phyloP scores from a whole-genome alignment of 2,329 filamentous ascomycete species.

The Decorospora gaudefroyi region DNA sequence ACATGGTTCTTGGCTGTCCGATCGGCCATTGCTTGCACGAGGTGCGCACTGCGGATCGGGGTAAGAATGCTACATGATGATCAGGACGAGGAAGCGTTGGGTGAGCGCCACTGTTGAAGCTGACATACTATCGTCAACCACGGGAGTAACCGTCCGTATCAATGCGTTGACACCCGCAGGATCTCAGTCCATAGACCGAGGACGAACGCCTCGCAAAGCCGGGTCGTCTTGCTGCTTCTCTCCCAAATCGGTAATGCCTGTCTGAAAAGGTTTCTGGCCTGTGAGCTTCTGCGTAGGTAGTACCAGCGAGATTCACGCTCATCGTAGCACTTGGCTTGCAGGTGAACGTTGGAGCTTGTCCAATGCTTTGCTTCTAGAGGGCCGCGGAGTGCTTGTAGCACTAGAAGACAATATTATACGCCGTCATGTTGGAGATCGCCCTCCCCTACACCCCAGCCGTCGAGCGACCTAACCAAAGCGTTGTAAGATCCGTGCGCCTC shows the following conservation, averaged over 20 bases:
- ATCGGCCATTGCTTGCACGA: background rate
- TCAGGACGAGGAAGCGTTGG: background rate
- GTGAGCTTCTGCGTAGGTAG: constrained; percentile 17
- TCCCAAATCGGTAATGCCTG: constrained; percentile 24
- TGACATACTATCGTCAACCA: constrained; percentile 8
- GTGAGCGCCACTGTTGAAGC: constrained; percentile 3
- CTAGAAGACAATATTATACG: constrained; percentile 15
- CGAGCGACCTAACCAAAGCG: background rate
- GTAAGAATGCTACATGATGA: constrained; percentile 2
- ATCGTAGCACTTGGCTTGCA: constrained; percentile 13
- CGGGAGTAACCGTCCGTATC: constrained; percentile 28
- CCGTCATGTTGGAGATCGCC: constrained; percentile 10
- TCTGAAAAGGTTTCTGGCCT: constrained; percentile 24
- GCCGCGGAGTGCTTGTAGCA: constrained; percentile 9
- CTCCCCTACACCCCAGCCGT: constrained; percentile 1
- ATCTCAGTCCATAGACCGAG: constrained; percentile 31
- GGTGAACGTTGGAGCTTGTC: constrained; percentile 4
- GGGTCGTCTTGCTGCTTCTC: constrained; percentile 19
- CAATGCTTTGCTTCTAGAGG: constrained; percentile 14
- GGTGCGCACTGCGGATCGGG: background rate
- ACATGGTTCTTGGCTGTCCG: background rate
- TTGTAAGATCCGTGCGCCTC: background rate
- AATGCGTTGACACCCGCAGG: constrained; percentile 33
- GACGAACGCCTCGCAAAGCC: constrained; percentile 22
- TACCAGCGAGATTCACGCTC: constrained; percentile 20